Conservation (phyloP, 2,329 filamentous ascomycete species). For the Sporothrix pallida region DNA sequence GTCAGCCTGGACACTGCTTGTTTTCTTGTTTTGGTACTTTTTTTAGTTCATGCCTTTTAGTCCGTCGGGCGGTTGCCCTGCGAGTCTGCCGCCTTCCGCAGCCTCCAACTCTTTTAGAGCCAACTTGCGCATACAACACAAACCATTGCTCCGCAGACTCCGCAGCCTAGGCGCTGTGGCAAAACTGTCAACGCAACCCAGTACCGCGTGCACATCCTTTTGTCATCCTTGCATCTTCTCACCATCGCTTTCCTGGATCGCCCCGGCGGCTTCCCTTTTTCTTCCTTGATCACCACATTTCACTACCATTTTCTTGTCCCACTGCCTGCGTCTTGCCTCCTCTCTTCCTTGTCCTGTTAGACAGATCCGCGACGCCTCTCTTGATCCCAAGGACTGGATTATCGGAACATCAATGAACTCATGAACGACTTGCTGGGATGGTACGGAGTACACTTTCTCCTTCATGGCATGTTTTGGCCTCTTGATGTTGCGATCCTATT, state of each 20-base stretch:
- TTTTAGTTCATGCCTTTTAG: conserved; percentile 18
- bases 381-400: conserved; percentile 14
- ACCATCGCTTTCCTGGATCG: conserved; percentile 10
- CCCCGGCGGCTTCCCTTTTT: not conserved
- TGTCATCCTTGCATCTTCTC: conserved; percentile 8
- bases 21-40: conserved; percentile 27
- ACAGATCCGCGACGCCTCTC: not conserved
- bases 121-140: not conserved
- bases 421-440: not conserved
- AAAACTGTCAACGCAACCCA: conserved; percentile 23
- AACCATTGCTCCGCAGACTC: not conserved
- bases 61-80: conserved; percentile 7
- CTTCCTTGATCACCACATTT: not conserved
- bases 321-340: conserved; percentile 21
- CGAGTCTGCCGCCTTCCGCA: conserved; percentile 7
- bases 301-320: not conserved
- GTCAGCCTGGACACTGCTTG: conserved; percentile 28
- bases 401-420: not conserved
- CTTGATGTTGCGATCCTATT: conserved; percentile 5
- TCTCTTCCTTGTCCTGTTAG: not conserved
- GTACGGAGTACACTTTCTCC: conserved; percentile 10
- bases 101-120: conserved; percentile 13
- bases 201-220: conserved; percentile 15
- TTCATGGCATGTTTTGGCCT: conserved; percentile 1
- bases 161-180: conserved; percentile 31